Evolutionary conservation across 805 yeast species (phyloP).

Genomic region (Komagataella ulmi): DNA sequence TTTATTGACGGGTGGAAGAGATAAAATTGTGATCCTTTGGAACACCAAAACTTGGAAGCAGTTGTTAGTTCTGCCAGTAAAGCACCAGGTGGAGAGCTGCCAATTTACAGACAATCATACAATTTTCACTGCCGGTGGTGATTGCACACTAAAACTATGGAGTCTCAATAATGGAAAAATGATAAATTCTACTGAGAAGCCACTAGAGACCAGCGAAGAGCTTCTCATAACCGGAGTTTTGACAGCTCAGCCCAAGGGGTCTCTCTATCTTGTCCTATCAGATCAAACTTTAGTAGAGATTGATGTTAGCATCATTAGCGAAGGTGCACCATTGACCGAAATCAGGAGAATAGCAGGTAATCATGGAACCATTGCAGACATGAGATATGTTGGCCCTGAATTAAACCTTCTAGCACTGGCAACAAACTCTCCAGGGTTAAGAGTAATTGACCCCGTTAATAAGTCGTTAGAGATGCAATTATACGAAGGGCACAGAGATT

Average conservation of each 20-base stretch:
- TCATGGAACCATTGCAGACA: constrained; percentile 91
- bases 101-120: constrained; percentile 34
- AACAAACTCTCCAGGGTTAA: constrained; percentile 81
- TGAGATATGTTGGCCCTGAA: constrained; percentile 61
- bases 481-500: constrained; percentile 74
- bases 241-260: constrained; percentile 15
- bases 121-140: constrained; percentile 70
- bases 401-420: constrained; percentile 61
- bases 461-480: constrained; percentile 47
- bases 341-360: constrained; percentile 68
- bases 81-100: constrained; percentile 59
- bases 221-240: constrained; percentile 50
- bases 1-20: constrained; percentile 82
- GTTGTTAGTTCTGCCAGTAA: constrained; percentile 54
- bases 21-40: constrained; percentile 56
- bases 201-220: constrained; percentile 56
- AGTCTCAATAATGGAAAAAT: constrained; percentile 33
- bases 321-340: constrained; percentile 23
- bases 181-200: constrained; percentile 29
- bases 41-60: constrained; percentile 38
- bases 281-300: constrained; percentile 71
- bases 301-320: constrained; percentile 16
- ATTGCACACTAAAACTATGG: constrained; percentile 58
- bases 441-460: constrained; percentile 54
- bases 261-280: constrained; percentile 45